Evolutionary conservation across 352 stramenopile genomes (phyloP).

Genomic region (Pythium diclinum): DNA sequence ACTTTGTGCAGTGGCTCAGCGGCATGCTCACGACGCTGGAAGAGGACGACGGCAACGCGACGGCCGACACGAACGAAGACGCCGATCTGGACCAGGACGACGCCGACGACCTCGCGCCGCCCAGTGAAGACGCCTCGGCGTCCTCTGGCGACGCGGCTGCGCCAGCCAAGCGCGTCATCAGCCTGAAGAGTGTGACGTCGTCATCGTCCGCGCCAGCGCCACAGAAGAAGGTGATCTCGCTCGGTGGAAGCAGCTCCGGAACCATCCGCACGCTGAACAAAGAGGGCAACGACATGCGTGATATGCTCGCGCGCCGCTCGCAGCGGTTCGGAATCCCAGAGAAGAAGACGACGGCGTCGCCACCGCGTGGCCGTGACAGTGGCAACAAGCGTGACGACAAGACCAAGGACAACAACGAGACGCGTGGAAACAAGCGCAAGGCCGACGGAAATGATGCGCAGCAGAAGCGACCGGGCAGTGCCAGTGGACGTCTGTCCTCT

Average conservation of each 20-base stretch:
- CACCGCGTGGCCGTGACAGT: conserved; percentile 20
- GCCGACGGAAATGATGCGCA: conserved; percentile 14
- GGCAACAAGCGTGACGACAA: conserved; percentile 4
- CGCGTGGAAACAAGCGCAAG: conserved; percentile 31
- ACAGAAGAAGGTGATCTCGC: conserved; percentile 54
- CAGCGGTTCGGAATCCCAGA: conserved; percentile 67
- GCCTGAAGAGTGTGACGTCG: conserved; percentile 45
- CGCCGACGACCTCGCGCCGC: conserved; percentile 22
- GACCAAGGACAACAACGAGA: conserved; percentile 15
- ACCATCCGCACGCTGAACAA: conserved; percentile 56
- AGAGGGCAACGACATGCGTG: conserved; percentile 33
- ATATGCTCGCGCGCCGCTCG: conserved; percentile 68
- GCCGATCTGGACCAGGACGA: conserved; percentile 14
- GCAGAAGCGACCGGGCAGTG: conserved; percentile 18
- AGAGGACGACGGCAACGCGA: conserved; percentile 5
- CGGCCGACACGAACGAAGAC: conserved; percentile 16
- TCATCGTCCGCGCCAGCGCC: conserved; percentile 20
- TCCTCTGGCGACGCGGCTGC: background rate
- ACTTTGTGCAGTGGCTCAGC: conserved; percentile 73
- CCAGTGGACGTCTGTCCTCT: conserved; percentile 37
- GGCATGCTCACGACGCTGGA: conserved; percentile 52
- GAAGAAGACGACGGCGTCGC: conserved; percentile 16
- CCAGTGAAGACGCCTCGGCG: background rate
- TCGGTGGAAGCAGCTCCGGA: conserved; percentile 34
- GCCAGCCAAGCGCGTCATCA: conserved; percentile 56